These are phyloP conservation scores for Thelonectria discophora DNA, from an alignment of 2,329 filamentous ascomycete genomes.

Conservation along the genomic window DNA sequence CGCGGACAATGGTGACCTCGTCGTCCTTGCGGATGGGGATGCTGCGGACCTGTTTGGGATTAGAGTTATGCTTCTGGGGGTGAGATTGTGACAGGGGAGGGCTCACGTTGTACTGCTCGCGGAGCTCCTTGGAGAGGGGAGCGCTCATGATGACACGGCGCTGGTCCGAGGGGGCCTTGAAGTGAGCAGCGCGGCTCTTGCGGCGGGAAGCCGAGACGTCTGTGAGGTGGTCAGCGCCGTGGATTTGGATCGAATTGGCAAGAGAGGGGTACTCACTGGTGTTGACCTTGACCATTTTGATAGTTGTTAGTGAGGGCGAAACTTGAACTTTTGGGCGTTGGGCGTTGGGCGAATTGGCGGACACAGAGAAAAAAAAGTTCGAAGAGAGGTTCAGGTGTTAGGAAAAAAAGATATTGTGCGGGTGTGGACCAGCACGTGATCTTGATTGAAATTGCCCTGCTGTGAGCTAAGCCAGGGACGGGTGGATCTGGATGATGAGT, in stretches of 20 bases:
- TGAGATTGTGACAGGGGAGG: not conserved
- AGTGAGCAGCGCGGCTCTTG: conserved; percentile 99
- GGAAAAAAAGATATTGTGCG: conserved; percentile 39
- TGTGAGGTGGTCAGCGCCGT: conserved; percentile 43
- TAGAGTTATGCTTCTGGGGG: too few species aligned
- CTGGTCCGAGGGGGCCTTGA: conserved; percentile 91
- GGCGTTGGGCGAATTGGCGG: conserved; percentile 45
- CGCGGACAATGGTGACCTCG: conserved; percentile 92
- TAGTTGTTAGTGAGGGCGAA: conserved; percentile 43
- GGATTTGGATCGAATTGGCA: not conserved
- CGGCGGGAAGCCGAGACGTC: conserved; percentile 82
- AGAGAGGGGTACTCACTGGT: conserved; percentile 54
- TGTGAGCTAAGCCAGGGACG: not conserved
- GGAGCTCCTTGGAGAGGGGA: conserved; percentile 93
- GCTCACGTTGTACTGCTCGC: conserved; percentile 98
- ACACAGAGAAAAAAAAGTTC: conserved; percentile 25
- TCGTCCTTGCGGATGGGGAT: conserved; percentile 98
- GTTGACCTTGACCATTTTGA: conserved; percentile 78
- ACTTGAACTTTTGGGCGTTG: conserved; percentile 38
- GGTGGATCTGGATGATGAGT: not conserved
- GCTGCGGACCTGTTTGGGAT: conserved; percentile 75
- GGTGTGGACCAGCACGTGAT: conserved; percentile 46
- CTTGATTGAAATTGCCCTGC: not conserved
- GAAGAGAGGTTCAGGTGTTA: conserved; percentile 32
- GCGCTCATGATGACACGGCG: conserved; percentile 98